Conservation (phyloP, 208 protist genomes). For the Acanthamoeba castellanii region DNA sequence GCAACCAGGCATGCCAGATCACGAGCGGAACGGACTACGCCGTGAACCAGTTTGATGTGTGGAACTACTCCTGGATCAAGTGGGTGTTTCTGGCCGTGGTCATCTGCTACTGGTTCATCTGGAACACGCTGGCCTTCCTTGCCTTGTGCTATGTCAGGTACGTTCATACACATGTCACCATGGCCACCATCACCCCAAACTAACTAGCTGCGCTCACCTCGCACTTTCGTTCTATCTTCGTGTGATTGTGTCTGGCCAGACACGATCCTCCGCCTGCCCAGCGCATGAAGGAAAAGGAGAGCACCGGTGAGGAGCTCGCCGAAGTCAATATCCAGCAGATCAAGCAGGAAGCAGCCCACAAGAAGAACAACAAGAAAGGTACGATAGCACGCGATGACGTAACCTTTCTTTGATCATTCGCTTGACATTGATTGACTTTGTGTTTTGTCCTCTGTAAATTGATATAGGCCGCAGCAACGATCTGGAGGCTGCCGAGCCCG, state of each 20-base stretch:
- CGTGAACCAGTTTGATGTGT: neutral
- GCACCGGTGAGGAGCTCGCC: neutral
- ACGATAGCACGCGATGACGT: neutral
- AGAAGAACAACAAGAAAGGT: neutral
- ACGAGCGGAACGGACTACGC: conserved; percentile 1
- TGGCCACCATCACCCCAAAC: too few relatives aligned
- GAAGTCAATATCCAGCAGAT: conserved; percentile 16
- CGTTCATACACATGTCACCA: neutral
- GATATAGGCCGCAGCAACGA: too few relatives aligned
- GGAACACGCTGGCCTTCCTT: neutral
- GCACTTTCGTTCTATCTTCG: neutral
- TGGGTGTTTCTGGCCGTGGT: neutral
- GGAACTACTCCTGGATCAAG: neutral
- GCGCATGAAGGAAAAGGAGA: conserved; percentile 17
- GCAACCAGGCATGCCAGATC: conserved; percentile 54
- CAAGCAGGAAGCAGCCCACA: neutral
- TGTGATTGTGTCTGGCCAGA: neutral
- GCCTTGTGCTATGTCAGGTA: neutral
- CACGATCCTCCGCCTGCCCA: neutral
- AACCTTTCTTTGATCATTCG: too few relatives aligned
- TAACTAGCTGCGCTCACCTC: too few relatives aligned
- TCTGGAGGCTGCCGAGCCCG: neutral
- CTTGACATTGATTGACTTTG: too few relatives aligned
- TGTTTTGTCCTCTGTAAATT: too few relatives aligned
- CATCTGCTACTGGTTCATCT: conserved; percentile 46